Evolutionary conservation across 331 rosid genomes (phyloP).

Genomic region (Phaseolus coccineus): DNA sequence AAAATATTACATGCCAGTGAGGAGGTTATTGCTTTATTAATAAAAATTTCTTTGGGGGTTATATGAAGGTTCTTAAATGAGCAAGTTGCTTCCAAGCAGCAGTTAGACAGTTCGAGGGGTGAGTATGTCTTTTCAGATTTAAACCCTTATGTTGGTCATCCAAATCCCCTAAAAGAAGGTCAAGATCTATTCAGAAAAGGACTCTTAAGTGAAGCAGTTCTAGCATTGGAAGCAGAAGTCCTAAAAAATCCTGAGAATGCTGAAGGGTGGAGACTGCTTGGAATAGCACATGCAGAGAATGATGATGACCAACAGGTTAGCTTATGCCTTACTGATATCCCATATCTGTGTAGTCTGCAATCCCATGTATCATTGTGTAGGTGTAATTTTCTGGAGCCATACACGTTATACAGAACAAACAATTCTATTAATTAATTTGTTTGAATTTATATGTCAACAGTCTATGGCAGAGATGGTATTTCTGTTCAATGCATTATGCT

Average conservation of each 20-base stretch:
- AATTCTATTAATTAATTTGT: neutral
- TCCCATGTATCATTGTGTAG: constrained; percentile 1
- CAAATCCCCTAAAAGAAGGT: constrained; percentile 97
- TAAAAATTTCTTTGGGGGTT: constrained; percentile 42
- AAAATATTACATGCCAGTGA: constrained; percentile 5
- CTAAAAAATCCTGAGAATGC: constrained; percentile 93
- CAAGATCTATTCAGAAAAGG: constrained; percentile 97
- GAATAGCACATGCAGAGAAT: constrained; percentile 98
- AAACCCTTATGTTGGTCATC: constrained; percentile 97
- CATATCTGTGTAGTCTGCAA: constrained; percentile 14
- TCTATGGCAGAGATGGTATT: neutral
- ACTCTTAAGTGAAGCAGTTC: constrained; percentile 98
- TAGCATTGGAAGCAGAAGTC: constrained; percentile 99
- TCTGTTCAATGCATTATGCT: constrained; percentile 13
- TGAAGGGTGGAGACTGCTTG: constrained; percentile 99
- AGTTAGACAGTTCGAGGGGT: constrained; percentile 74
- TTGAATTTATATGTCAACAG: constrained; percentile 13
- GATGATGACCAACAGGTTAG: constrained; percentile 99
- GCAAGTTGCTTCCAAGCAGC: constrained; percentile 76
- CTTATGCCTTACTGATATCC: constrained; percentile 46
- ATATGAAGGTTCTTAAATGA: constrained; percentile 79
- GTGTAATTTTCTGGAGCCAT: constrained; percentile 7
- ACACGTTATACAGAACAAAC: constrained; percentile 12
- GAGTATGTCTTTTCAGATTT: constrained; percentile 94
- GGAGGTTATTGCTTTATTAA: constrained; percentile 37